Evolutionary conservation across 2,329 filamentous ascomycete genomes (phyloP), one percentile per base, ranked within the genome.

Genomic region (Aureobasidium sp.): DNA sequence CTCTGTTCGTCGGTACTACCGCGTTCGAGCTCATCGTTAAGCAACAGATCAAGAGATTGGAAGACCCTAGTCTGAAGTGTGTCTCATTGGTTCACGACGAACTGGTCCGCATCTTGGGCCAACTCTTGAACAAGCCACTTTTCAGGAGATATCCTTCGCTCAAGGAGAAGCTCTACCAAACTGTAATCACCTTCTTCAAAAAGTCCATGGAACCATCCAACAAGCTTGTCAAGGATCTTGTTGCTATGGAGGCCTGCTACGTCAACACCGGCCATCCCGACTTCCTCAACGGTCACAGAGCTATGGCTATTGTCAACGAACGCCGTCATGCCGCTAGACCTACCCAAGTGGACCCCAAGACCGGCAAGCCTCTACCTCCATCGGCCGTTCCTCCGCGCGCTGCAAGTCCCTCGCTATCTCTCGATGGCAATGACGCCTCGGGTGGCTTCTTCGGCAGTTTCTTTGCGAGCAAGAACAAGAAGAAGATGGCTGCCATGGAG

Each of bases 401-500:
- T 47, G 83, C 83, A 61, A 96, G 87, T 72, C 94, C 91, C 8
- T 88, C 87, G 42, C 78, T 91, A 53, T 85, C 86, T 56, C 78
- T 85, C 47, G 68, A 72, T 45, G 76, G 79, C 19, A 76, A 78
- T 39, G 77, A 76, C 31, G 70, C 74, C 17, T 70, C 82, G 64
- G 63, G 64, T 37, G 91, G 93, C 40, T 99, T 99, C 83, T 99
- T 99, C 70, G 94, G 94, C 68, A 96, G 90, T 71, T 99, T 99
- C 84, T 99, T 97, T 73, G 91, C 94, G 12, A 92, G 90, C 72
- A 99, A 97, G 85, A 99, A 97, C 80, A 99, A 97, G 86, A 99
- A 99, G 85, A 97, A 97, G 87, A 95, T 96, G 78, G 94, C 94
- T n/a, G 92, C 93, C 52, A 99, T 99, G 94, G 94, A 99, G 74